phyloP scores from a whole-genome alignment of 2,329 filamentous ascomycete genomes.

The Fusarium napiforme region DNA sequence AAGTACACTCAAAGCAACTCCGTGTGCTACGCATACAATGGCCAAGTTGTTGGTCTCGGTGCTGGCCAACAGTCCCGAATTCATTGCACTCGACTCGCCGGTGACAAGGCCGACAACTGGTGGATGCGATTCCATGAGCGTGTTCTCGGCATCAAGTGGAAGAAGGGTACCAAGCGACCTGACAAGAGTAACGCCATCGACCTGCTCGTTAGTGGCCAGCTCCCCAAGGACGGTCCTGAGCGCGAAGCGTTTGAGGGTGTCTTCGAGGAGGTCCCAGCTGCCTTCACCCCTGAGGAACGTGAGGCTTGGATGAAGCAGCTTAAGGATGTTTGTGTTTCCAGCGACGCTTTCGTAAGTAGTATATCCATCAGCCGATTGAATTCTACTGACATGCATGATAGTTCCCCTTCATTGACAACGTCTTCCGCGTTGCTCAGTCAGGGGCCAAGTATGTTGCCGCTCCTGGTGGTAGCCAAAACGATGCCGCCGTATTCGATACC shows the following conservation, averaged over 20 bases:
- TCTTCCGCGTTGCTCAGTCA: conserved; percentile 88
- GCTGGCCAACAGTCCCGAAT: conserved; percentile 98
- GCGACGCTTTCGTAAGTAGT: conserved; percentile 88
- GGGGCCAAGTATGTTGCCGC: conserved; percentile 97
- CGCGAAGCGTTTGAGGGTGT: conserved; percentile 86
- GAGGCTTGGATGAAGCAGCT: conserved; percentile 87
- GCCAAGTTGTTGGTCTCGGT: conserved; percentile 92
- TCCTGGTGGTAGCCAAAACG: conserved; percentile 89
- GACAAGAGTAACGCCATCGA: conserved; percentile 99
- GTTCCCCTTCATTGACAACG: conserved; percentile 99
- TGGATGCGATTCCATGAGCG: conserved; percentile 98
- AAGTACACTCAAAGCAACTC: conserved; percentile 99
- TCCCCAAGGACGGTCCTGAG: conserved; percentile 86
- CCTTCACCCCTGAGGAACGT: conserved; percentile 87
- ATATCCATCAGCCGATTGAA: background rate
- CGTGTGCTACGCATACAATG: conserved; percentile 95
- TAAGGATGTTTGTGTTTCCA: conserved; percentile 84
- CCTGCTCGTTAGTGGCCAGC: conserved; percentile 88
- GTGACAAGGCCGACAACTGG: conserved; percentile 99
- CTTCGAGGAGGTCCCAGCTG: conserved; percentile 87
- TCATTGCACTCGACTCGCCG: conserved; percentile 96
- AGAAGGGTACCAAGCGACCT: conserved; percentile 94
- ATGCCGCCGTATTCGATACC: conserved; percentile 83
- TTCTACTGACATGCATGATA: conserved; percentile 51
- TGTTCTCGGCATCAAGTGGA: conserved; percentile 91